These are phyloP conservation scores for Psilocybe subaeruginosa DNA, from an alignment of 768 basidiomycete species.

Conservation along the genomic window DNA sequence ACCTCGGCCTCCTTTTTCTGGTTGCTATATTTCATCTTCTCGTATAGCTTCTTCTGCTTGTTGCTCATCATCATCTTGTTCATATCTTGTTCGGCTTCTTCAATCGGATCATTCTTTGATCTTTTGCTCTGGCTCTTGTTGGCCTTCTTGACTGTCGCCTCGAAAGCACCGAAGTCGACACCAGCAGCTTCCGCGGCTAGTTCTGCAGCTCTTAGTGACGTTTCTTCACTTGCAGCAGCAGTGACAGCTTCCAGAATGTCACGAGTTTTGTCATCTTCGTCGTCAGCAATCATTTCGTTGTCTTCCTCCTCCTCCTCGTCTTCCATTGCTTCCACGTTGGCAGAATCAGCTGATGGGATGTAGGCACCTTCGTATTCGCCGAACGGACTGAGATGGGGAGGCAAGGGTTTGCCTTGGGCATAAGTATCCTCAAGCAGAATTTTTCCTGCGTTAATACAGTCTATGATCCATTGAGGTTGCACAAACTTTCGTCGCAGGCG, in stretches of 20 bases:
- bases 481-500: conserved; percentile 79
- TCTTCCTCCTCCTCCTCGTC: conserved; percentile 35
- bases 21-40: conserved; percentile 89
- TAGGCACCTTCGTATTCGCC: conserved; percentile 81
- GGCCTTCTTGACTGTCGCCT: conserved; percentile 70
- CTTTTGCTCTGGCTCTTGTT: conserved; percentile 43
- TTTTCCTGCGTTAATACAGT: conserved; percentile 89
- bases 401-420: conserved; percentile 81
- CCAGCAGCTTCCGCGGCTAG: conserved; percentile 91
- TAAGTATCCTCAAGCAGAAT: conserved; percentile 87
- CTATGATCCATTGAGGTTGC: conserved; percentile 98
- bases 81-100: conserved; percentile 77
- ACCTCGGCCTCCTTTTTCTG: conserved; percentile 82
- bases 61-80: conserved; percentile 99
- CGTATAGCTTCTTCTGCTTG: conserved; percentile 90
- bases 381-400: conserved; percentile 96
- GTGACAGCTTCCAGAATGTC: conserved; percentile 16
- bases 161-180: conserved; percentile 78
- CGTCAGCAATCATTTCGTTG: conserved; percentile 21
- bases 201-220: conserved; percentile 83
- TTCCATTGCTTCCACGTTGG: conserved; percentile 23
- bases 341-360: conserved; percentile 51
- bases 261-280: conserved; percentile 19
- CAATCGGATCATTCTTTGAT: conserved; percentile 27
- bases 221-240: conserved; percentile 44